Evolutionary conservation across 257 asterid species (phyloP).

Genomic region (Parsonsia alboflavescens): DNA sequence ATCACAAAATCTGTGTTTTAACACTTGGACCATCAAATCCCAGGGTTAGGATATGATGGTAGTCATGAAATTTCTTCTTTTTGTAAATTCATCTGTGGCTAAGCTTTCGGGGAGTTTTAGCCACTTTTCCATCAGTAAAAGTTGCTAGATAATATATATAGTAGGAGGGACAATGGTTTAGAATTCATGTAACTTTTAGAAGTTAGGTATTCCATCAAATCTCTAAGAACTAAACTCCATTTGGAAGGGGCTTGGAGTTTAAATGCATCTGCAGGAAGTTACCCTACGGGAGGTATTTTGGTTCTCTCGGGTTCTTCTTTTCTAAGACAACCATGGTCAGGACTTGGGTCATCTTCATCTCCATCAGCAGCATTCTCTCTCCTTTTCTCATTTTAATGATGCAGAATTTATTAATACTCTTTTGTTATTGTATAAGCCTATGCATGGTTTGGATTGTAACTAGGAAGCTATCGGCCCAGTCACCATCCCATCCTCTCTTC

Average conservation of each 20-base stretch:
- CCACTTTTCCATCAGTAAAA: constrained; percentile 15
- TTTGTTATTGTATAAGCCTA: constrained; percentile 29
- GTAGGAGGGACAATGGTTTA: constrained; percentile 16
- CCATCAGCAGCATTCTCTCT: constrained; percentile 1
- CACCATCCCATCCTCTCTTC: constrained; percentile 20
- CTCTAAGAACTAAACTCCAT: constrained; percentile 38
- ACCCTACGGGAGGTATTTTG: constrained; percentile 52
- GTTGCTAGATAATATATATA: constrained; percentile 5
- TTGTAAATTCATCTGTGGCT: constrained; percentile 17
- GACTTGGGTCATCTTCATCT: constrained; percentile 46
- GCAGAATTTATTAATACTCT: constrained; percentile 24
- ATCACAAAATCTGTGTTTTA: constrained; percentile 20
- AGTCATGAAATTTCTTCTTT: not conserved
- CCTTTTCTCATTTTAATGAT: constrained; percentile 20
- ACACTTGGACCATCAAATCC: constrained; percentile 33
- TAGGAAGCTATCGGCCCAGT: constrained; percentile 28
- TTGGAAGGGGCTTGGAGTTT: constrained; percentile 53
- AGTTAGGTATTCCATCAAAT: constrained; percentile 14
- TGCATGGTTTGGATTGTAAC: constrained; percentile 49
- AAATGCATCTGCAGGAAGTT: constrained; percentile 47
- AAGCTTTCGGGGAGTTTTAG: constrained; percentile 43
- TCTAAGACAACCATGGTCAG: constrained; percentile 76
- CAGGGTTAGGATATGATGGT: constrained; percentile 38
- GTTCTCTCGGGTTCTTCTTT: constrained; percentile 53
- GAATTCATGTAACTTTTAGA: constrained; percentile 7